Conservation (phyloP, 345 rosid species). For the Citrus glauca region DNA sequence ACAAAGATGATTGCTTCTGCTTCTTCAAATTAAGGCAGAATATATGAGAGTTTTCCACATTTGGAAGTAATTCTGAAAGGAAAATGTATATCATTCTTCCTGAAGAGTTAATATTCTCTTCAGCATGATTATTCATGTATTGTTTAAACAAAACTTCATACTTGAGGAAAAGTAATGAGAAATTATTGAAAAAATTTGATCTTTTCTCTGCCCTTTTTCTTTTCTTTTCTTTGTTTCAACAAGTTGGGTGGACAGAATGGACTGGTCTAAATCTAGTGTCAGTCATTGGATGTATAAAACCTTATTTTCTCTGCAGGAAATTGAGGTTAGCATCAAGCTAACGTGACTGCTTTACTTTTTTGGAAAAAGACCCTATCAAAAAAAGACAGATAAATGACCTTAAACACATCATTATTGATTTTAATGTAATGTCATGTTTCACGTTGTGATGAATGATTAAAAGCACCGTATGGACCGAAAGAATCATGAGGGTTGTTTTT, state of each 20-base stretch:
- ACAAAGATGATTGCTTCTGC: neutral
- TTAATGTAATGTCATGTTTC: neutral
- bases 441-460: neutral
- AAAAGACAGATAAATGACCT: too few relatives aligned
- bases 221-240: too few relatives aligned
- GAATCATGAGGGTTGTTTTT: neutral
- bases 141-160: neutral
- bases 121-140: constrained; percentile 3
- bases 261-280: neutral
- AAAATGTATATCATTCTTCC: neutral
- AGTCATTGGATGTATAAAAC: neutral
- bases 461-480: neutral
- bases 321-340: neutral
- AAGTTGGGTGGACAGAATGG: neutral
- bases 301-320: neutral
- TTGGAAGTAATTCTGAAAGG: neutral
- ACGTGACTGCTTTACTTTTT: neutral
- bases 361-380: neutral
- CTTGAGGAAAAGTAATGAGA: neutral
- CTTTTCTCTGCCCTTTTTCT: neutral
- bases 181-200: neutral
- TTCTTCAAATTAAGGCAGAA: neutral
- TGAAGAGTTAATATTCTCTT: neutral
- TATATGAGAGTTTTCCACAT: neutral
- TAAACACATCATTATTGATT: neutral